Evolutionary conservation across 306 rosid genomes (phyloP).

Genomic region (Alnus glutinosa): DNA sequence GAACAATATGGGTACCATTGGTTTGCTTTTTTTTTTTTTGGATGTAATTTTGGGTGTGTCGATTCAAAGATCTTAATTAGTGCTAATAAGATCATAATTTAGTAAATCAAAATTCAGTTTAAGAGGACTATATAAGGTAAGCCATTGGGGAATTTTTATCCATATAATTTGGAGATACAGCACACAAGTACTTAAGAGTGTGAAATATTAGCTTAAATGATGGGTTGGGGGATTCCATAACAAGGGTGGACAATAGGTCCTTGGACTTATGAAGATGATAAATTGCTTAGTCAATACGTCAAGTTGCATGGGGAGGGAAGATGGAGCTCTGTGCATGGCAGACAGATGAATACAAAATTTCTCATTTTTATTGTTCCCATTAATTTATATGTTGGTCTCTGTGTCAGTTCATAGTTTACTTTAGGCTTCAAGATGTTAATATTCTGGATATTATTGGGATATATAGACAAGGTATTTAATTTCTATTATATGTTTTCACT

Average conservation of each 20-base stretch:
- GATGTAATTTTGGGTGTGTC: background rate
- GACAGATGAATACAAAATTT: too few species aligned
- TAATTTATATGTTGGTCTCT: background rate
- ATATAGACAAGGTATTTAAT: too few species aligned
- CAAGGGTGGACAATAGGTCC: constrained; percentile 73
- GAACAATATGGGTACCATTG: too few species aligned
- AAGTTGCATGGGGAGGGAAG: constrained; percentile 53
- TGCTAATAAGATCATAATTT: background rate
- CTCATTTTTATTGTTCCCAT: too few species aligned
- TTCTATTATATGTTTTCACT: background rate
- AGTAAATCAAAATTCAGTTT: background rate
- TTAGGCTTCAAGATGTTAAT: background rate
- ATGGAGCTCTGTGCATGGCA: constrained; percentile 50
- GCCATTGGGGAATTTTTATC: constrained; percentile 24
- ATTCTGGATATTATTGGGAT: background rate
- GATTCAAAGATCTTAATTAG: constrained; percentile 23
- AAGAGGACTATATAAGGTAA: constrained; percentile 13
- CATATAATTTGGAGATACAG: constrained; percentile 19
- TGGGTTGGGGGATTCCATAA: constrained; percentile 27
- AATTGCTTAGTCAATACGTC: constrained; percentile 51
- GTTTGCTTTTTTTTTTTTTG: too few species aligned
- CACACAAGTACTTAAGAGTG: background rate
- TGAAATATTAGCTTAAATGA: constrained; percentile 20
- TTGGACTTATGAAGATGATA: constrained; percentile 75
- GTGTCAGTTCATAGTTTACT: background rate